These are phyloP conservation scores for Prototheca cutis DNA, from an alignment of 163 green algal genomes.

Conservation along the genomic window DNA sequence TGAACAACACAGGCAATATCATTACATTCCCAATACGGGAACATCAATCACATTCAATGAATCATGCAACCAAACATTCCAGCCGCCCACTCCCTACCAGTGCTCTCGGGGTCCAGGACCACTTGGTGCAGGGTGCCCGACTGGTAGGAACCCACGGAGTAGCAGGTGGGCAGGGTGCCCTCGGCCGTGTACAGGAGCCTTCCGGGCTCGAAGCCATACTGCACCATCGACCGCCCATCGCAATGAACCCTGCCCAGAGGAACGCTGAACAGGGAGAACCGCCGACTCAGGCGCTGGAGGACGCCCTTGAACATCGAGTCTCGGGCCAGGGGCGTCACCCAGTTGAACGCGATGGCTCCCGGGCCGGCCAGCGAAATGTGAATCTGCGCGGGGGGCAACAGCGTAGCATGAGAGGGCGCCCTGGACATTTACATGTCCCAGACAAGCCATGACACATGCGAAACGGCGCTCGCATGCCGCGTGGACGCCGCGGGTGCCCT, in stretches of 20 bases:
- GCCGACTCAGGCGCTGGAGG: neutral
- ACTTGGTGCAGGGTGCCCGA: constrained; percentile 37
- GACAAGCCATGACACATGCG: neutral
- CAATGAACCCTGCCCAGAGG: neutral
- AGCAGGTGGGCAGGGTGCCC: constrained; percentile 9
- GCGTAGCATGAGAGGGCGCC: neutral
- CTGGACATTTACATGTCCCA: neutral
- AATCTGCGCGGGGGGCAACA: neutral
- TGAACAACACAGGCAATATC: too few species aligned
- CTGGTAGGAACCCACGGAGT: constrained; percentile 16
- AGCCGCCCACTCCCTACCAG: too few species aligned
- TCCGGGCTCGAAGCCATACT: constrained; percentile 21
- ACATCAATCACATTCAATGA: too few species aligned
- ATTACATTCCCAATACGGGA: too few species aligned
- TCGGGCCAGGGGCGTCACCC: neutral
- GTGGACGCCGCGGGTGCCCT: neutral
- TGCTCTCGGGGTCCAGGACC: constrained; percentile 25
- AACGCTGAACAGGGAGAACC: neutral
- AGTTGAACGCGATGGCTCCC: neutral
- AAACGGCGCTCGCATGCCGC: neutral
- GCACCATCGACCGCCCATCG: constrained; percentile 8
- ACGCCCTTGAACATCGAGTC: neutral
- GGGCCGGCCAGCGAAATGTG: neutral
- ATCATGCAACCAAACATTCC: too few species aligned
- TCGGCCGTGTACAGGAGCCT: constrained; percentile 5